Base-by-base conservation (phyloP, 768 basidiomycete species). In the Naganishia randhawae region DNA sequence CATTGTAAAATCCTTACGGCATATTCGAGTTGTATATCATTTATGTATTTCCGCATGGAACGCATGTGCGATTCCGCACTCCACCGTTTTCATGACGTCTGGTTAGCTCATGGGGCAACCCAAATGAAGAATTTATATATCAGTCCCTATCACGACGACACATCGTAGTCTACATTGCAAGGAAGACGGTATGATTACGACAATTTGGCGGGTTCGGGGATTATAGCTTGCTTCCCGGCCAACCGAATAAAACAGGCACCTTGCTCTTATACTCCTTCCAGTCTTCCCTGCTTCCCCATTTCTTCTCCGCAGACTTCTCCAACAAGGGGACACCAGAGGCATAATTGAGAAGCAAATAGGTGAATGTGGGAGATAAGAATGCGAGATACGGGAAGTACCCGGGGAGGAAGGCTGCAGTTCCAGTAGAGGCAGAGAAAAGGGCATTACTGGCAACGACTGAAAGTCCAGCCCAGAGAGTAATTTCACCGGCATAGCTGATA, bases 281-380 rank as follows among this genome's bases (percentile, higher is more conserved):
- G 13, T 55, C 55, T 11, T 41, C 53, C 39, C 35, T 42, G 27
- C 51, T 66, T 29, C 75, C 77, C 69, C 72, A 78, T 33, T 76
- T 78, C 68, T 78, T 73, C 69, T 78, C 77, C 2, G 74, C 77
- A 0, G 61, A 68, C 67, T 76, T 62, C 80, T 90, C 89, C 19
- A 90, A 83, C 1, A 85, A 84, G 1, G 89, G 89, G n/a, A 90
- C 85, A 19, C 88, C 88, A 8, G 87, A 87, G 5, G 84, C 82
- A 84, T 87, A 72, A 7, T 64, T 65, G 32, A 72, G 73, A n/a
- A 89, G 76, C 67, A 84, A 80, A 80, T 86, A 90, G 0, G 86
- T 86, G 72, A 88, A 83, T 13, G 88, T 53, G 0, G 88, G 89
- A 63, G 87, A 87, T 31, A 83, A 71, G 11, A 84, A 84, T 5